Evolutionary conservation across 2,329 filamentous ascomycete species (phyloP).

Genomic region (Stachybotrys chartarum): DNA sequence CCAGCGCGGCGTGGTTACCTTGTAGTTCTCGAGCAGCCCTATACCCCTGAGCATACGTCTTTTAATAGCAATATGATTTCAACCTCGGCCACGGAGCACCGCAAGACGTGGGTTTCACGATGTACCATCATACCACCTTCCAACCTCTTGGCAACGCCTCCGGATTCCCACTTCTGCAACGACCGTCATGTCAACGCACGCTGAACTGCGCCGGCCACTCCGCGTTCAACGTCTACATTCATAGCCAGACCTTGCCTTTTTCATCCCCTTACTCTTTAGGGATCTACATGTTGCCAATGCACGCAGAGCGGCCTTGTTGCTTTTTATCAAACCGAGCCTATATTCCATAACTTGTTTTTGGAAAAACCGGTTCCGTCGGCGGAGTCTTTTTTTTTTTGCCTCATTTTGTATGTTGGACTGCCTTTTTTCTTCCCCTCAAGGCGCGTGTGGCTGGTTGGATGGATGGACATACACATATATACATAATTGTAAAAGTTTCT

Average conservation of each 20-base stretch:
- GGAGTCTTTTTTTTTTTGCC: not conserved
- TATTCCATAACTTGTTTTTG: too few species aligned
- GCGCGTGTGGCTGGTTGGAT: not conserved
- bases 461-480: not conserved
- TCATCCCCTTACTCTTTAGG: not conserved
- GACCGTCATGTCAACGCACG: not conserved
- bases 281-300: not conserved
- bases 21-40: constrained; percentile 1
- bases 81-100: not conserved
- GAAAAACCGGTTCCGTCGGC: too few species aligned
- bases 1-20: constrained; percentile 20
- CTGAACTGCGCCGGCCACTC: not conserved
- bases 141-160: not conserved
- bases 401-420: not conserved
- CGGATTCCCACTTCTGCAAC: not conserved
- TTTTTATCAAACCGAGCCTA: too few species aligned
- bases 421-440: not conserved
- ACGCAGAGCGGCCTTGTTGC: not conserved
- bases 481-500: not conserved
- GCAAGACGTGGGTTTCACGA: not conserved
- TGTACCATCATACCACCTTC: not conserved
- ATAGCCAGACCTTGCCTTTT: not conserved
- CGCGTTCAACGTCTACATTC: not conserved
- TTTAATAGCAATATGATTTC: not conserved
- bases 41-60: not conserved